These are phyloP conservation scores for Gracilaria gracilis DNA, from an alignment of 23 red algal genomes.

Conservation along the genomic window DNA sequence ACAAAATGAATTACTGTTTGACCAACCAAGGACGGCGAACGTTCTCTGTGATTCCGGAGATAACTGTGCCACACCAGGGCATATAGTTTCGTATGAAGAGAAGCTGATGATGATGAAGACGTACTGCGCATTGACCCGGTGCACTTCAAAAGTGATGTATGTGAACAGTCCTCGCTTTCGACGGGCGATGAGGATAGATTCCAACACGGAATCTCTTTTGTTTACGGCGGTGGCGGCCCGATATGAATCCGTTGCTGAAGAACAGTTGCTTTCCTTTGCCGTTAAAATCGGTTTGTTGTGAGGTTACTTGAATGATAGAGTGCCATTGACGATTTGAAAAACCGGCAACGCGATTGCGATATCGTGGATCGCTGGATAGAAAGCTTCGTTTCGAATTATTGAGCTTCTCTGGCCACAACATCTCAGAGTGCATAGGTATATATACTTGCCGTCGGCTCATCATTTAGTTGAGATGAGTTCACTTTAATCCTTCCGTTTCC, in stretches of 20 bases:
- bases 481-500: no score
- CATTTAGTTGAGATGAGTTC: no score
- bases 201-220: background rate
- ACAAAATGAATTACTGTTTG: no score
- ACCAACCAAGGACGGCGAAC: no score
- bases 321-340: no score
- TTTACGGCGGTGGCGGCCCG: slow-evolving; percentile 32
- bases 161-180: slow-evolving; percentile 34
- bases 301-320: no score
- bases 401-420: no score
- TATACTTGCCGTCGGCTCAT: no score
- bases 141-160: background rate
- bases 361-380: no score
- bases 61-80: slow-evolving; percentile 44
- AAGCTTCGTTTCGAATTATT: no score
- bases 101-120: slow-evolving; percentile 42
- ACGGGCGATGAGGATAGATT: background rate
- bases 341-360: no score
- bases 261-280: background rate
- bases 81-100: slow-evolving; percentile 24
- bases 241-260: slow-evolving; percentile 12
- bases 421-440: no score
- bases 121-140: slow-evolving; percentile 13
- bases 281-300: background rate
- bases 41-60: slow-evolving; percentile 29